phyloP scores from a whole-genome alignment of 2,329 filamentous ascomycete genomes.

The Talaromyces sp. region DNA sequence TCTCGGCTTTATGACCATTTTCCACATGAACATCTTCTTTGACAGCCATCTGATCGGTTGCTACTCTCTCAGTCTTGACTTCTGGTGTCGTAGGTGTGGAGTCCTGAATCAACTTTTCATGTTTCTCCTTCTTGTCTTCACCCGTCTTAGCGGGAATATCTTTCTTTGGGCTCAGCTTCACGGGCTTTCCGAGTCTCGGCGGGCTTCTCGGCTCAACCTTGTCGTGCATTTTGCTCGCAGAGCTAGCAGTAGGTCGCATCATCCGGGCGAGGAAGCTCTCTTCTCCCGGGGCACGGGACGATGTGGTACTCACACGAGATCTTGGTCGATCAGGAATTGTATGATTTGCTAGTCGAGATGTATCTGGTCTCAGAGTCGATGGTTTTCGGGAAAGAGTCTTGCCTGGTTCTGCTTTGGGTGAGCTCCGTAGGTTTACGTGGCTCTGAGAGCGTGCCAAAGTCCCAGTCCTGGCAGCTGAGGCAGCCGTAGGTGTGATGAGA shows the following conservation, averaged over 20 bases:
- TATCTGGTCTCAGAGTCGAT: conserved; percentile 32
- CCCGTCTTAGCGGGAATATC: conserved; percentile 1
- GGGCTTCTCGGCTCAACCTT: conserved; percentile 43
- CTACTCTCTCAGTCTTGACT: conserved; percentile 1
- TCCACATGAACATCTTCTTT: background rate
- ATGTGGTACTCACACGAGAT: conserved; percentile 39
- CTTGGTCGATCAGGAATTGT: conserved; percentile 36
- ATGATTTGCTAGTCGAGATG: conserved; percentile 29
- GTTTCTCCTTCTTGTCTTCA: background rate
- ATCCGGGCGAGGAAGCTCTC: conserved; percentile 50
- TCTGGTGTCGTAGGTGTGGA: background rate
- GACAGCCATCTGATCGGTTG: background rate
- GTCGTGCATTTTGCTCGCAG: conserved; percentile 49
- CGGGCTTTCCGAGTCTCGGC: conserved; percentile 28
- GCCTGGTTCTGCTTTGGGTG: conserved; percentile 19
- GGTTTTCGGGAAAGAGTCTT: conserved; percentile 35
- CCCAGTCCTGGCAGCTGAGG: conserved; percentile 37
- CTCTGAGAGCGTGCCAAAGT: conserved; percentile 26
- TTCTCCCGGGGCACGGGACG: conserved; percentile 39
- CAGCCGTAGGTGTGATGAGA: conserved; percentile 39
- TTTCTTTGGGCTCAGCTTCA: conserved; percentile 15
- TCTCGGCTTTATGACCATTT: background rate
- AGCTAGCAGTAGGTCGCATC: conserved; percentile 52
- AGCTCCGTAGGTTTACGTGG: conserved; percentile 23
- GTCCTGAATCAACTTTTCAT: background rate